A percentile compares a stretch with the other conserved stretches of the same genome.
These are phyloP conservation scores for Cordyceps militaris DNA, from an alignment of 2,329 filamentous ascomycete species.

Conservation along the genomic window DNA sequence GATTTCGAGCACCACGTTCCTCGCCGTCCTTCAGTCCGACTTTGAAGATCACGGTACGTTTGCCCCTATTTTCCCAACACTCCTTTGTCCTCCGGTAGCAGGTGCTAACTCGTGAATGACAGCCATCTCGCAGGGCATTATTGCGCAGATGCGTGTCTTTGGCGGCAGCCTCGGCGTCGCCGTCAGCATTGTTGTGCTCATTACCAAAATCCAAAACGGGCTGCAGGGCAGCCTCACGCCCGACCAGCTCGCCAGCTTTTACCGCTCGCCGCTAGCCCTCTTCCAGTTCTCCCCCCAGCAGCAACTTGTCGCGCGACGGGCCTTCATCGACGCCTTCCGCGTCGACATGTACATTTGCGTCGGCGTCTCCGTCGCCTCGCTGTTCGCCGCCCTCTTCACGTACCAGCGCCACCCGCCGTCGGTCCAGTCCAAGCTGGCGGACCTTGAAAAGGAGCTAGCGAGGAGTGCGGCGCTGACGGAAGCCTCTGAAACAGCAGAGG, in stretches of 20 bases:
- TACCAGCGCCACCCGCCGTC: conserved; percentile 18
- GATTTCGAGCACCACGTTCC: conserved; percentile 18
- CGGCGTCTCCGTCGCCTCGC: conserved; percentile 14
- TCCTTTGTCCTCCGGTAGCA: background rate
- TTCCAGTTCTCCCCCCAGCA: conserved; percentile 13
- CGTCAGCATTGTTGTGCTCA: conserved; percentile 18
- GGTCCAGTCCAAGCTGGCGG: conserved; percentile 16
- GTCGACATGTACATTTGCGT: conserved; percentile 18
- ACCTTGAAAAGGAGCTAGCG: conserved; percentile 20
- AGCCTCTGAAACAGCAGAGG: background rate
- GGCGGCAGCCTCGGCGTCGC: conserved; percentile 23
- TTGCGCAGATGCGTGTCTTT: conserved; percentile 21
- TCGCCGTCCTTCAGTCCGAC: conserved; percentile 16
- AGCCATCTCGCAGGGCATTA: conserved; percentile 18
- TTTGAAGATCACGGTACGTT: conserved; percentile 19
- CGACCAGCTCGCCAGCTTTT: conserved; percentile 16
- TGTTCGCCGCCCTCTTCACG: conserved; percentile 16
- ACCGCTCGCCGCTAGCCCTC: conserved; percentile 15
- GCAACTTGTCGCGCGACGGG: conserved; percentile 14
- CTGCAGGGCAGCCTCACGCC: conserved; percentile 14
- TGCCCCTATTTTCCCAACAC: background rate
- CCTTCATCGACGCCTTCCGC: conserved; percentile 18
- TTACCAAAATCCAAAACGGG: conserved; percentile 16
- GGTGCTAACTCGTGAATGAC: background rate
- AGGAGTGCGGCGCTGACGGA: background rate